phyloP scores from a whole-genome alignment of 441 rosid species.

The Pelargonium australe region DNA sequence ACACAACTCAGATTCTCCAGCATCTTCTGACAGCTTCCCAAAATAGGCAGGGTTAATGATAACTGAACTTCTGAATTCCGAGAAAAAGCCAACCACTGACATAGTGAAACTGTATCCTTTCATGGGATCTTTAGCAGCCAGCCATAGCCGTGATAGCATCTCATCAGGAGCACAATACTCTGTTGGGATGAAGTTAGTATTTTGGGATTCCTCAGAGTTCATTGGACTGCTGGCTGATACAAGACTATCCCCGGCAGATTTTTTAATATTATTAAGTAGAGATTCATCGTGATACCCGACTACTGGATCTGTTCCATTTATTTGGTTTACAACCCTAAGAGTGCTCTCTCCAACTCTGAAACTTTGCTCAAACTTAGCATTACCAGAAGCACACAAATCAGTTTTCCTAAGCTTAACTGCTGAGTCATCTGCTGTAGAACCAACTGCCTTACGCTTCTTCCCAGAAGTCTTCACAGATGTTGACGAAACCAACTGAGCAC shows the following conservation, averaged over 20 bases:
- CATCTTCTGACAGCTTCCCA: conserved; percentile 19
- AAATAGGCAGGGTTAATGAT: conserved; percentile 21
- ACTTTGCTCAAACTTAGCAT: conserved; percentile 30
- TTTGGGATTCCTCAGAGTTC: conserved; percentile 22
- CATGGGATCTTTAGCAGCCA: conserved; percentile 34
- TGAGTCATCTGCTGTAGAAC: conserved; percentile 23
- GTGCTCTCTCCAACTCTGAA: conserved; percentile 59
- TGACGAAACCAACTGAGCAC: conserved; percentile 17
- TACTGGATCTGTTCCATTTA: conserved; percentile 37
- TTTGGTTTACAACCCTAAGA: conserved; percentile 50
- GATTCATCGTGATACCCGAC: conserved; percentile 24
- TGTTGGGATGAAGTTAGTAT: conserved; percentile 15
- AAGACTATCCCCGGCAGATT: conserved; percentile 11
- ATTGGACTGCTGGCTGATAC: not conserved
- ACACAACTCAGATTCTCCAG: conserved; percentile 21
- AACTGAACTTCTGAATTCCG: conserved; percentile 37
- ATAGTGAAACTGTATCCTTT: conserved; percentile 19
- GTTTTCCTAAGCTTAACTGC: conserved; percentile 27
- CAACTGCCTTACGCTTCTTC: conserved; percentile 42
- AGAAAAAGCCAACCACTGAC: conserved; percentile 30
- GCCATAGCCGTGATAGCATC: conserved; percentile 31
- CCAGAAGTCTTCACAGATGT: conserved; percentile 11
- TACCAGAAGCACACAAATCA: conserved; percentile 21
- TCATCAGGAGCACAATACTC: conserved; percentile 32
- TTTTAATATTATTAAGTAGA: conserved; percentile 25